phyloP scores from a whole-genome alignment of 257 asterid genomes.

The Linaria vulgaris region DNA sequence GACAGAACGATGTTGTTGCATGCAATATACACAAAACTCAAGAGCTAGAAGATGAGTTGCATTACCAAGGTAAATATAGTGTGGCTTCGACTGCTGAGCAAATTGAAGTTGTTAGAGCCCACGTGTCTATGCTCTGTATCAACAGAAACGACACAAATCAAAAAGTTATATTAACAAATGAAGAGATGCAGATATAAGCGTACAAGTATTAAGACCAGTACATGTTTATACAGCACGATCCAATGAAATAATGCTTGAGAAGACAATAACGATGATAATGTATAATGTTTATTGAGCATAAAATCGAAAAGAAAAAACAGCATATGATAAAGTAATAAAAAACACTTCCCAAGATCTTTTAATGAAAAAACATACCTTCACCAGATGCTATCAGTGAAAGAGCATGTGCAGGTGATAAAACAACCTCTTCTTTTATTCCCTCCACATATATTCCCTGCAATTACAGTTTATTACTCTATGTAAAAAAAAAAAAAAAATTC shows the following conservation, averaged over 20 bases:
- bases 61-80: constrained; percentile 85
- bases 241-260: constrained; percentile 15
- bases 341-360: constrained; percentile 1
- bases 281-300: constrained; percentile 3
- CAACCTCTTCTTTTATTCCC: constrained; percentile 90
- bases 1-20: constrained; percentile 10
- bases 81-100: constrained; percentile 95
- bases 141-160: constrained; percentile 11
- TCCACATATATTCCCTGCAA: constrained; percentile 74
- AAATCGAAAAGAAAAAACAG: not conserved
- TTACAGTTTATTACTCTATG: constrained; percentile 21
- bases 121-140: constrained; percentile 85
- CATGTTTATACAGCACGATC: constrained; percentile 11
- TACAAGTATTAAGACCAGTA: not conserved
- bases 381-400: constrained; percentile 89
- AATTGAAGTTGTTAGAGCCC: constrained; percentile 83
- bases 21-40: constrained; percentile 21
- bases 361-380: constrained; percentile 51
- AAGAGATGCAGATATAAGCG: not conserved
- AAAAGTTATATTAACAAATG: constrained; percentile 14
- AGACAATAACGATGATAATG: constrained; percentile 7
- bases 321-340: not conserved
- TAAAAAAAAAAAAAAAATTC: constrained; percentile 4
- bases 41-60: constrained; percentile 23
- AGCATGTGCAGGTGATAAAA: constrained; percentile 89